Base-by-base conservation (phyloP, 2,329 filamentous ascomycete genomes). In the Bipolaris sorokiniana region DNA sequence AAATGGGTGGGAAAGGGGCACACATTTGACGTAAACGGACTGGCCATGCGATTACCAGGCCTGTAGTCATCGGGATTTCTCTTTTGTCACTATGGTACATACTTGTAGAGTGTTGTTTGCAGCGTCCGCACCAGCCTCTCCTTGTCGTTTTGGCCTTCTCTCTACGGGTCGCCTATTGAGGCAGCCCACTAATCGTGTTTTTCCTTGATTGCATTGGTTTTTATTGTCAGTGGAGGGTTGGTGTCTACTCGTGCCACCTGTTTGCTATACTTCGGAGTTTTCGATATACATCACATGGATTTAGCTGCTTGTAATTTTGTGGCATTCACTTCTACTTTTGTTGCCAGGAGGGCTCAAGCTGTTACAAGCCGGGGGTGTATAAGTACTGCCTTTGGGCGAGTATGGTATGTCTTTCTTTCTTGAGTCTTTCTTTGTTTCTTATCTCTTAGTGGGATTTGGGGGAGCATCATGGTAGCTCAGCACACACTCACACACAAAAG, bases 21-120 rank as follows among this genome's bases (percentile, higher is more conserved):
- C 66, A 70, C 51, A 28, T 52, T 55, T 73, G 68, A 74, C 70
- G 72, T 68, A 75, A 58, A 75, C 71, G 68, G 54, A 65, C 62
- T 50, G 60, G 63, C 66, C 66, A 33, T 62, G 56, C 20, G 18
- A 54, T 48, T 44, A 53, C 41, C 51, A 58, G 22, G 66, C 66
- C 69, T 65, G 61, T 64, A 65, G 54, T 63, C 68, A 72, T 61
- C 34, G 48, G 57, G 62, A 64, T 63, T 52, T 65, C 46, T 47
- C 62, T 64, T 72, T 73, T 73, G 63, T 68, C 57, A 67, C 56
- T 67, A 73, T 69, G 65, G 72, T 76, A 75, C 69, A 77, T 76
- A 77, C 45, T 62, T 71, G 71, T 75, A 73, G 73, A 75, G 64
- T 67, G 68, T 56, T 56, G 45, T 67, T 20, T 58, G 47, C 59